Evolutionary conservation across 2,329 filamentous ascomycete genomes (phyloP).

Genomic region (Trichoderma koningii): DNA sequence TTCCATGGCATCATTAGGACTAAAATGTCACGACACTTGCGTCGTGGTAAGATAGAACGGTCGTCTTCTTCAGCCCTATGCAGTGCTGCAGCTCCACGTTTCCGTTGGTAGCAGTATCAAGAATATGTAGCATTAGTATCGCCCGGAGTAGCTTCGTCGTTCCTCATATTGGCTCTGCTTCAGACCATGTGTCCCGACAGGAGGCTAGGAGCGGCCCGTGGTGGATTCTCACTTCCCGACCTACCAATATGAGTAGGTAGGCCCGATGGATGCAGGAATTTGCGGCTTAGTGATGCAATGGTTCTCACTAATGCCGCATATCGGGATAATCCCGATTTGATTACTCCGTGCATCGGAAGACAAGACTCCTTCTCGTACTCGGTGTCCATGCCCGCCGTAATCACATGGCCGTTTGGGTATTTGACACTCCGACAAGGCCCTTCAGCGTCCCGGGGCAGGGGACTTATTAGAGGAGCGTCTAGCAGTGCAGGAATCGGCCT

Average conservation of each 20-base stretch:
- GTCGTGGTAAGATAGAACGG: background rate
- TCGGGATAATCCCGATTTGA: background rate
- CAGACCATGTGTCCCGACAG: background rate
- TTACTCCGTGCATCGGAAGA: background rate
- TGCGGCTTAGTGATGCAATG: background rate
- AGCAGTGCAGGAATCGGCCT: background rate
- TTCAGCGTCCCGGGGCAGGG: background rate
- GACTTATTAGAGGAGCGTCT: background rate
- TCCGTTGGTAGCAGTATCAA: background rate
- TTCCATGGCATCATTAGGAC: background rate
- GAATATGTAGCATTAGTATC: background rate
- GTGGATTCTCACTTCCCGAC: background rate
- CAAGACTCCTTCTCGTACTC: background rate
- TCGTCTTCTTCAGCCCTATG: slow-evolving; percentile 21
- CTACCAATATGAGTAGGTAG: background rate
- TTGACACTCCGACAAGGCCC: background rate
- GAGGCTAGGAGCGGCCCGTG: background rate
- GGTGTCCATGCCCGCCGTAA: background rate
- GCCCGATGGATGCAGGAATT: slow-evolving; percentile 2
- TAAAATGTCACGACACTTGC: background rate
- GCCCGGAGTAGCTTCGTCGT: background rate
- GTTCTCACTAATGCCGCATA: background rate
- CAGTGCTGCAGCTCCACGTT: slow-evolving; percentile 20
- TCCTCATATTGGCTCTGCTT: background rate
- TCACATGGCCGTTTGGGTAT: background rate